Conservation (phyloP, 1,139 yeast genomes). For the Candida frijolesensis region DNA sequence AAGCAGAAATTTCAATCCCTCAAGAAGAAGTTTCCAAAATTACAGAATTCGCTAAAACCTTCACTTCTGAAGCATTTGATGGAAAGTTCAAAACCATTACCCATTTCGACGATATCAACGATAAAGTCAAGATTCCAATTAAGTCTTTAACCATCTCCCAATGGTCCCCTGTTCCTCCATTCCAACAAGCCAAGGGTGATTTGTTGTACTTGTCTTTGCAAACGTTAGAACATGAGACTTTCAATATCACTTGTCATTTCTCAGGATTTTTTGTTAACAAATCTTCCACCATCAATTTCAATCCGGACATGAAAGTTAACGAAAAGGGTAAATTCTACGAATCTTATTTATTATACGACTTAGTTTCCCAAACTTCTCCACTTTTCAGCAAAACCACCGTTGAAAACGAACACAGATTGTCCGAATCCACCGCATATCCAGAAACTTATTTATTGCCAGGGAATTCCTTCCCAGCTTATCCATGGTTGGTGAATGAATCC, state of each 20-base stretch:
- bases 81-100: conserved; percentile 14
- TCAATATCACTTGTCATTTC: conserved; percentile 75
- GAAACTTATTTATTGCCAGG: conserved; percentile 64
- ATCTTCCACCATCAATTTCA: conserved; percentile 68
- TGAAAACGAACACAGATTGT: conserved; percentile 43
- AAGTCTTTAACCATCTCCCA: conserved; percentile 66
- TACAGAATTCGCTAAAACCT: conserved; percentile 18
- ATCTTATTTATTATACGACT: conserved; percentile 52
- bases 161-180: conserved; percentile 86
- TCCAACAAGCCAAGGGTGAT: conserved; percentile 69
- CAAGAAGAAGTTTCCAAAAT: conserved; percentile 24
- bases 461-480: conserved; percentile 61
- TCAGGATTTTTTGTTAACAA: conserved; percentile 80
- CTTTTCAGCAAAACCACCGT: conserved; percentile 42
- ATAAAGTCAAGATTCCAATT: conserved; percentile 42
- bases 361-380: conserved; percentile 60
- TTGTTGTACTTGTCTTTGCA: conserved; percentile 72
- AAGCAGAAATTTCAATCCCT: conserved; percentile 18
- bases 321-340: conserved; percentile 39
- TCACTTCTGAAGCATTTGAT: conserved; percentile 13
- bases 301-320: conserved; percentile 55
- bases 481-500: conserved; percentile 66
- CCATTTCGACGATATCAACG: conserved; percentile 24
- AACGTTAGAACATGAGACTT: conserved; percentile 79
- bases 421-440: conserved; percentile 49